phyloP scores from a whole-genome alignment of 257 asterid genomes.

The Rehmannia glutinosa region DNA sequence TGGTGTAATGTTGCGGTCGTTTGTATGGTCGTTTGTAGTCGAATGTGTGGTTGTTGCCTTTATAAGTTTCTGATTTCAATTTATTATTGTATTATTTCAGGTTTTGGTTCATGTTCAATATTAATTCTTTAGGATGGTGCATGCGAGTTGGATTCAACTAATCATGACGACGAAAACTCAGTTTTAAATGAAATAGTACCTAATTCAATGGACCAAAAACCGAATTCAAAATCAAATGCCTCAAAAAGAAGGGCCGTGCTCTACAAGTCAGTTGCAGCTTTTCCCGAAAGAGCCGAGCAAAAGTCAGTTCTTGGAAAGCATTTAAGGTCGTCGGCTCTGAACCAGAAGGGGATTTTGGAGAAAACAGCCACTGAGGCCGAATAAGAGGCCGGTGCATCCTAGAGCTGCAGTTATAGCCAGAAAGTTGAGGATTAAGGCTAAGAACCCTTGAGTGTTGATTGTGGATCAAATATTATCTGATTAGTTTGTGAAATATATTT shows the following conservation, averaged over 20 bases:
- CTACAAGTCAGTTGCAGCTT: slow-evolving; percentile 43
- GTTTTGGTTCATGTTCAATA: too few relatives aligned
- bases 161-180: slow-evolving; percentile 29
- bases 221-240: slow-evolving; percentile 29
- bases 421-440: slow-evolving; percentile 88
- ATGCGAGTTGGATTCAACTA: too few relatives aligned
- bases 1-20: too few relatives aligned
- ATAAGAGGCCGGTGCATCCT: slow-evolving; percentile 72
- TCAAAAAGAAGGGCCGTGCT: slow-evolving; percentile 51
- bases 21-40: too few relatives aligned
- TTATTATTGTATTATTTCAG: too few relatives aligned
- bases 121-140: too few relatives aligned
- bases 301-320: slow-evolving; percentile 70
- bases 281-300: slow-evolving; percentile 53
- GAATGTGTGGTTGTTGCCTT: too few relatives aligned
- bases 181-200: slow-evolving; percentile 48
- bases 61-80: too few relatives aligned
- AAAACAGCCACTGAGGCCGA: slow-evolving; percentile 46
- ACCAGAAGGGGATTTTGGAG: slow-evolving; percentile 34
- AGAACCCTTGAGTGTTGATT: slow-evolving; percentile 57
- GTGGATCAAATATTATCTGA: too few relatives aligned
- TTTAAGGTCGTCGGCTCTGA: slow-evolving; percentile 45
- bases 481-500: neutral
- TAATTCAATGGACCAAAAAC: slow-evolving; percentile 39
- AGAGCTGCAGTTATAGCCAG: slow-evolving; percentile 74